These are phyloP conservation scores for Artemisia annua DNA, from an alignment of 129 eudicot species.

Conservation along the genomic window DNA sequence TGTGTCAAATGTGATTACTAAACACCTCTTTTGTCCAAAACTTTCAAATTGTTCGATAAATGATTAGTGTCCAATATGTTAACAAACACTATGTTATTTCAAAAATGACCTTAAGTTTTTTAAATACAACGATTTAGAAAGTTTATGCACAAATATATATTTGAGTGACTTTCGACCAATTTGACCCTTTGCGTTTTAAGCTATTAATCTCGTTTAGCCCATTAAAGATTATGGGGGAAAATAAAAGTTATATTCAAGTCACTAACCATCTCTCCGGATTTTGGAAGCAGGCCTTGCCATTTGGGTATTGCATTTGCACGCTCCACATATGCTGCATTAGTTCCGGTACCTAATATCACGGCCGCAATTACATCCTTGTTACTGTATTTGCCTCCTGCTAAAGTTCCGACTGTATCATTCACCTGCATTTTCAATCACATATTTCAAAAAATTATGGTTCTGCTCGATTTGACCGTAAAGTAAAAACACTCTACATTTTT, in stretches of 20 bases:
- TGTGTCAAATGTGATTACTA: background rate
- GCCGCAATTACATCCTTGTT: conserved; percentile 71
- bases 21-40: no score
- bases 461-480: conserved; percentile 3
- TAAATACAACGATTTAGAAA: background rate
- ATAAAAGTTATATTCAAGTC: background rate
- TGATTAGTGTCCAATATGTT: no score
- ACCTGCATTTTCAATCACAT: conserved; percentile 44
- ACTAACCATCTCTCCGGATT: conserved; percentile 83
- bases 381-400: conserved; percentile 74
- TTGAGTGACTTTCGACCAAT: background rate
- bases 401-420: conserved; percentile 82
- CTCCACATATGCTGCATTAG: conserved; percentile 90
- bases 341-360: conserved; percentile 91
- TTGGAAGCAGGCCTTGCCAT: conserved; percentile 75
- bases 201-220: background rate
- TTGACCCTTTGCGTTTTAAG: background rate
- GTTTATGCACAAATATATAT: background rate
- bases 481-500: no score
- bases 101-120: no score
- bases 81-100: no score
- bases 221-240: background rate
- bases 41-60: no score
- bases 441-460: background rate
- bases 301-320: conserved; percentile 79